phyloP scores from a whole-genome alignment of 805 yeast species.

The Yamadazyma akitaensis region DNA sequence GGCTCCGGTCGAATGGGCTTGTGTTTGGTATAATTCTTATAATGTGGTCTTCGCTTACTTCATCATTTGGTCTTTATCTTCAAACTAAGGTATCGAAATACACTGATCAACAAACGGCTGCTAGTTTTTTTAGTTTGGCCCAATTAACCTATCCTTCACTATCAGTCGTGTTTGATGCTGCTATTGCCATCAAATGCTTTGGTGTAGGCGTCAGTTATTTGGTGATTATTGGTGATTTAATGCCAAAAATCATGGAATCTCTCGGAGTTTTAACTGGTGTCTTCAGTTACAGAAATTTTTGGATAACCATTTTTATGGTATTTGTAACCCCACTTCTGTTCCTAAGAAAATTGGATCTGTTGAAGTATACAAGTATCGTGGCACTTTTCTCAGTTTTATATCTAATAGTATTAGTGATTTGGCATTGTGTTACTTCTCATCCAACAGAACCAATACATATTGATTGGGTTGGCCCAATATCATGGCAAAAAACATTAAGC shows the following conservation, averaged over 20 bases:
- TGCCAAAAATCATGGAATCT: conserved; percentile 55
- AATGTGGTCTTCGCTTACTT: conserved; percentile 42
- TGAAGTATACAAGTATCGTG: conserved; percentile 67
- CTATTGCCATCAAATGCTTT: conserved; percentile 74
- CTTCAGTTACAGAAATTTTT: conserved; percentile 41
- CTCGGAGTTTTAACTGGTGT: conserved; percentile 24
- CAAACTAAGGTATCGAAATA: conserved; percentile 56
- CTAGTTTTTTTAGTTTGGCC: conserved; percentile 43
- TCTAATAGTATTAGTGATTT: conserved; percentile 52
- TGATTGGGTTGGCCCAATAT: conserved; percentile 40
- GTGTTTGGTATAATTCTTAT: conserved; percentile 40
- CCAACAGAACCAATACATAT: conserved; percentile 9
- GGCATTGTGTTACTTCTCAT: conserved; percentile 37
- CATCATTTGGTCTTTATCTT: conserved; percentile 58
- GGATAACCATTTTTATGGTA: conserved; percentile 52
- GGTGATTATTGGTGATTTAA: conserved; percentile 72
- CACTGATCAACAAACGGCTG: conserved; percentile 40
- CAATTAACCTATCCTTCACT: conserved; percentile 68
- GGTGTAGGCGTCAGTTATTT: conserved; percentile 73
- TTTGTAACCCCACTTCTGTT: conserved; percentile 60
- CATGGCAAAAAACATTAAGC: conserved; percentile 41
- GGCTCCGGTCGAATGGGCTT: conserved; percentile 51
- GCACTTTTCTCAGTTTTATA: conserved; percentile 67
- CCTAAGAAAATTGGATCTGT: conserved; percentile 60
- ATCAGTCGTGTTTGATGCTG: conserved; percentile 66